phyloP scores from a whole-genome alignment of 2,329 filamentous ascomycete species.

The Simplicillium sp. region DNA sequence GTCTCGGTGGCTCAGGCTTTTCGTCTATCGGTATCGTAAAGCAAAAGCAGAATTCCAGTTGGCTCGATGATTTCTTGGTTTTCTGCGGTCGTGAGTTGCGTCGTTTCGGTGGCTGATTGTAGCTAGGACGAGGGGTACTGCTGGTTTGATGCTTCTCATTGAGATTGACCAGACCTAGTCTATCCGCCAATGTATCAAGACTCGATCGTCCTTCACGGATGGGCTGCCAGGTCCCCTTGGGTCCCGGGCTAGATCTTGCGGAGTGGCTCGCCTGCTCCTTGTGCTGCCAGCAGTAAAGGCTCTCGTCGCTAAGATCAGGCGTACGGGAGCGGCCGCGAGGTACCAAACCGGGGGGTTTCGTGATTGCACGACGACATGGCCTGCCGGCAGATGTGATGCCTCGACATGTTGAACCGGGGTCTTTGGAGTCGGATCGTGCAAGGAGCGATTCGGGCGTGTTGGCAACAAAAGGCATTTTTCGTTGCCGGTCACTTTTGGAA shows the following conservation, averaged over 20 bases:
- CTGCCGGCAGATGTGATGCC: slow-evolving; percentile 77
- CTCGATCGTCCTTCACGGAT: slow-evolving; percentile 61
- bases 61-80: slow-evolving; percentile 18
- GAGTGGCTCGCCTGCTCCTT: slow-evolving; percentile 66
- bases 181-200: slow-evolving; percentile 76
- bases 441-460: slow-evolving; percentile 73
- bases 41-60: slow-evolving; percentile 39
- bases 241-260: slow-evolving; percentile 34
- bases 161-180: slow-evolving; percentile 66
- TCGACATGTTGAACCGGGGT: slow-evolving; percentile 75
- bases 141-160: slow-evolving; percentile 28
- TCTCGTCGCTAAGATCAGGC: slow-evolving; percentile 44
- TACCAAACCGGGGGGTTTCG: slow-evolving; percentile 29
- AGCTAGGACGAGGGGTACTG: background rate
- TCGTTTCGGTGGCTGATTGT: slow-evolving; percentile 2
- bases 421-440: slow-evolving; percentile 72
- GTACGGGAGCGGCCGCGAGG: slow-evolving; percentile 13
- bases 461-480: slow-evolving; percentile 28
- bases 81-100: slow-evolving; percentile 13
- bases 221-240: slow-evolving; percentile 32
- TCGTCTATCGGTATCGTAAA: slow-evolving; percentile 40
- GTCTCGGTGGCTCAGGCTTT: slow-evolving; percentile 27
- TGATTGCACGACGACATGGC: slow-evolving; percentile 68
- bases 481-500: slow-evolving; percentile 27
- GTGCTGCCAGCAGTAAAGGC: slow-evolving; percentile 91